Percentiles rank a stretch among this genome's conserved stretches.
These are phyloP conservation scores for Flaveria brownii DNA, from an alignment of 129 eudicot species.

Conservation along the genomic window DNA sequence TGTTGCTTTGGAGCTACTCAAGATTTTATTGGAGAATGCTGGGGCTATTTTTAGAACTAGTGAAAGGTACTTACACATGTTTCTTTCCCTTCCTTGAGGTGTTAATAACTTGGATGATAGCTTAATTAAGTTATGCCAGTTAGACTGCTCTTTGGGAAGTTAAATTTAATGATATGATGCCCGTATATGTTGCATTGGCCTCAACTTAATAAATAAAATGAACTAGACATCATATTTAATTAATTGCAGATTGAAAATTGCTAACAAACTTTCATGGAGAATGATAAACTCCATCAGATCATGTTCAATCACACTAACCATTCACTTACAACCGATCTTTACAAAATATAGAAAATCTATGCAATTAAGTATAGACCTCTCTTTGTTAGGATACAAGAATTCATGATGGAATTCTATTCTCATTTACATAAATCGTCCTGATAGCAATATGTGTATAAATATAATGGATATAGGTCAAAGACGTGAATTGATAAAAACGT, in stretches of 20 bases:
- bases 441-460: background rate
- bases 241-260: background rate
- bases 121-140: constrained; percentile 2
- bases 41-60: constrained; percentile 96
- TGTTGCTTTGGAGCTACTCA: constrained; percentile 94
- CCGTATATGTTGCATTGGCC: constrained; percentile 10
- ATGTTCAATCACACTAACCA: constrained; percentile 6
- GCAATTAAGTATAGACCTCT: background rate
- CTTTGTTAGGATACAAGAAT: constrained; percentile 6
- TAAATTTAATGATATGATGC: background rate
- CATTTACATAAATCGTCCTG: constrained; percentile 1
- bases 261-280: background rate
- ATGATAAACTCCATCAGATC: background rate
- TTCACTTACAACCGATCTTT: constrained; percentile 7
- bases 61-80: constrained; percentile 63
- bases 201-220: background rate
- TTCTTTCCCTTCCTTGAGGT: background rate
- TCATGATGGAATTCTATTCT: constrained; percentile 2
- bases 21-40: constrained; percentile 97
- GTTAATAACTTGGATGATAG: constrained; percentile 3
- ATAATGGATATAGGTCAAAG: background rate
- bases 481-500: constrained; percentile 7
- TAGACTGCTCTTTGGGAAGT: background rate
- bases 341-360: background rate
- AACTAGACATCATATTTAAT: background rate